Percentiles rank a stretch among this genome's conserved stretches.
Conservation (phyloP, 73 alveolate genomes). For the Breviolum minutum region DNA sequence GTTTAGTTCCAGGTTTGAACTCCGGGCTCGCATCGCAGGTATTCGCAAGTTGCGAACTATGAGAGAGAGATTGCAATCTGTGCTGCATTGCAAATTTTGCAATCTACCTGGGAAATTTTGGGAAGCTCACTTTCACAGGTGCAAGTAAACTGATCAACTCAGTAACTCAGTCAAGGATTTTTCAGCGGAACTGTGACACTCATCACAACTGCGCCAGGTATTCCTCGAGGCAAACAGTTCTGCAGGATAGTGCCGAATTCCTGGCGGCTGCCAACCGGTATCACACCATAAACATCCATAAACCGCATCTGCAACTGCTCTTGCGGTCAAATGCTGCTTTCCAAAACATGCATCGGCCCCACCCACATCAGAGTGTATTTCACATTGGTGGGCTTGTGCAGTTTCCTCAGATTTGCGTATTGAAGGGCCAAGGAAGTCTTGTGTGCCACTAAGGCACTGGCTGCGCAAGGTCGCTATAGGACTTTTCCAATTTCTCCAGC, state of each 20-base stretch:
- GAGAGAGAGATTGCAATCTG: too few species aligned
- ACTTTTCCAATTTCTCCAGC: constrained; percentile 61
- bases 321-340: not conserved
- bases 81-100: too few species aligned
- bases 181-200: too few species aligned
- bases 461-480: constrained; percentile 88
- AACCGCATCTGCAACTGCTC: not conserved
- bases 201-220: too few species aligned
- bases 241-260: constrained; percentile 59
- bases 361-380: constrained; percentile 72
- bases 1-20: too few species aligned
- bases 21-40: too few species aligned
- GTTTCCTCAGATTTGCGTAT: not conserved
- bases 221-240: constrained; percentile 60
- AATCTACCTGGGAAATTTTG: too few species aligned
- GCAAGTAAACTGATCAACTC: too few species aligned
- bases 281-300: not conserved
- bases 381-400: constrained; percentile 89
- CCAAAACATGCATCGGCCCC: not conserved
- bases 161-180: too few species aligned
- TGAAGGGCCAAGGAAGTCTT: not conserved
- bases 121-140: too few species aligned
- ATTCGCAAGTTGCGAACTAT: too few species aligned
- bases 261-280: not conserved
- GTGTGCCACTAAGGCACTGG: not conserved